Conservation (phyloP, 345 rosid species). For the Syzygium grande region DNA sequence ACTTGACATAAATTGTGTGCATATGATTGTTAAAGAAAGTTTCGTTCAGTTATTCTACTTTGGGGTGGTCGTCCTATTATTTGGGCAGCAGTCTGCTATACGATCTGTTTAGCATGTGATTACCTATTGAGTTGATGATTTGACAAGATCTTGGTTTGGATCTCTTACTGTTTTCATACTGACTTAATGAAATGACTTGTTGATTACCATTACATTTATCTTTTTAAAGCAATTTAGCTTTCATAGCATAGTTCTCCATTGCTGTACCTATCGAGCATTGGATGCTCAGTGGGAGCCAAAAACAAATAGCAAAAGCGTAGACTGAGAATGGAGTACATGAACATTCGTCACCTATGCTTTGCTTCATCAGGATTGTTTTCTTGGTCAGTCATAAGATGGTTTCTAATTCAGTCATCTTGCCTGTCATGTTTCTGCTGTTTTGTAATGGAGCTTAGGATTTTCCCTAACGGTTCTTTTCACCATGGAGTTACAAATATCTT, state of each 20-base stretch:
- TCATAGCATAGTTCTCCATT: not conserved
- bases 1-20: not conserved
- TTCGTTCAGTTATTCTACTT: not conserved
- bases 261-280: not conserved
- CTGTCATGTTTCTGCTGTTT: not conserved
- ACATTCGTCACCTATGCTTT: not conserved
- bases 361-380: not conserved
- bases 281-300: not conserved
- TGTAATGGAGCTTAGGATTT: not conserved
- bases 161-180: not conserved
- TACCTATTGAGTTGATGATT: not conserved
- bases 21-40: not conserved
- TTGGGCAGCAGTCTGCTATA: not conserved
- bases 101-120: not conserved
- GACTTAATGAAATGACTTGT: not conserved
- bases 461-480: not conserved
- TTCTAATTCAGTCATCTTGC: not conserved
- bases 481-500: not conserved
- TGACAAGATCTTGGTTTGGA: not conserved
- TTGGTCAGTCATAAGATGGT: not conserved
- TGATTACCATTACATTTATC: not conserved
- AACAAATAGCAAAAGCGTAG: not conserved
- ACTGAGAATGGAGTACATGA: not conserved
- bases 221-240: not conserved
- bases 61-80: not conserved